Conservation (phyloP, 345 rosid genomes). For the Linum lewisii region DNA sequence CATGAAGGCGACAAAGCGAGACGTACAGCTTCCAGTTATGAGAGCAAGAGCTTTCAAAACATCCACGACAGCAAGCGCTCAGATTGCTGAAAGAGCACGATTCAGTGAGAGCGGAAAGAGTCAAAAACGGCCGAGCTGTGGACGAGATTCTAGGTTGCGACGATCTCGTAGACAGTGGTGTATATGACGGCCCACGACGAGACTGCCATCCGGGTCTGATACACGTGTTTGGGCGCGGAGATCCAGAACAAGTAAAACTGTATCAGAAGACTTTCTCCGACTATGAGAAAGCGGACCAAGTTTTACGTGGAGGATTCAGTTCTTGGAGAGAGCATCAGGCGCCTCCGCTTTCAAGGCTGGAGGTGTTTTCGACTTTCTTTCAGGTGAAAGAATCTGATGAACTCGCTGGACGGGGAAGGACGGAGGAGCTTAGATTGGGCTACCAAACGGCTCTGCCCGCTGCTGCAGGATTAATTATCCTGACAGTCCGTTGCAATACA, state of each 20-base stretch:
- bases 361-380: conserved; percentile 19
- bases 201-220: conserved; percentile 26
- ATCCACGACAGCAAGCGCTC: conserved; percentile 18
- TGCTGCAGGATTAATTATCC: conserved; percentile 29
- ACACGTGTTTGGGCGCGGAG: conserved; percentile 24
- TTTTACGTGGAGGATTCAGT: conserved; percentile 26
- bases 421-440: conserved; percentile 22
- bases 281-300: conserved; percentile 17
- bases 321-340: conserved; percentile 19
- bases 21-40: conserved; percentile 18
- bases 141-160: conserved; percentile 14
- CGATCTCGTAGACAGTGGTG: conserved; percentile 18
- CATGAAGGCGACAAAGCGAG: conserved; percentile 22
- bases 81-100: conserved; percentile 22
- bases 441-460: conserved; percentile 18
- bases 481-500: conserved; percentile 25
- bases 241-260: conserved; percentile 21
- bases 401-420: conserved; percentile 23
- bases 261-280: conserved; percentile 15
- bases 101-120: conserved; percentile 26
- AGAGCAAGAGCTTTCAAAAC: conserved; percentile 21
- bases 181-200: conserved; percentile 21
- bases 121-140: conserved; percentile 17
- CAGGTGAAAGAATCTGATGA: conserved; percentile 26
- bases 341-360: conserved; percentile 18